phyloP scores from a whole-genome alignment of 179 eudicot species.

The Silene coronaria region DNA sequence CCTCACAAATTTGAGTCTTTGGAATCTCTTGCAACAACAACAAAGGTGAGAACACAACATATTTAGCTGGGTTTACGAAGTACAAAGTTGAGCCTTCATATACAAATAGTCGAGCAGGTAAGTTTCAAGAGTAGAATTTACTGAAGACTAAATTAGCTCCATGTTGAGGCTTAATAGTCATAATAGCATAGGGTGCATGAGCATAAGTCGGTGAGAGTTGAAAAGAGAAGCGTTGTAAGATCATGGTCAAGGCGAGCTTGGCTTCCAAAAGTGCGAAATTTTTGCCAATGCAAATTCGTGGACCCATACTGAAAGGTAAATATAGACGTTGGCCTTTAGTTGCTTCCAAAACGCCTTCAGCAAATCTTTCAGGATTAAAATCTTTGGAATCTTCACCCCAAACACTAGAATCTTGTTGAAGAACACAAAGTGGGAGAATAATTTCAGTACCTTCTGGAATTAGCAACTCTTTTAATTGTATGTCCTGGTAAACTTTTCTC shows the following conservation, averaged over 20 bases:
- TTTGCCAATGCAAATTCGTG: slow-evolving; percentile 27
- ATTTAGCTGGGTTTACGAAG: too few species aligned
- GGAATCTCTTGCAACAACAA: too few species aligned
- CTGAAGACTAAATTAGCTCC: slow-evolving; percentile 21
- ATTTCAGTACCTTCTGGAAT: slow-evolving; percentile 30
- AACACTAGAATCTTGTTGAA: slow-evolving; percentile 24
- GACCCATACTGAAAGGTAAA: slow-evolving; percentile 16
- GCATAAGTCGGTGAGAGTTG: slow-evolving; percentile 22
- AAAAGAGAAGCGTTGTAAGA: slow-evolving; percentile 22
- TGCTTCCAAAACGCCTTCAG: slow-evolving; percentile 32
- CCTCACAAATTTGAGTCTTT: too few species aligned
- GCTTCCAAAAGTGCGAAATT: slow-evolving; percentile 27
- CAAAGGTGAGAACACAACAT: too few species aligned
- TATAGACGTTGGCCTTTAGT: slow-evolving; percentile 21
- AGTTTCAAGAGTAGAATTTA: neutral
- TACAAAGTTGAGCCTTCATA: neutral
- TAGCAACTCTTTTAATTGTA: slow-evolving; percentile 18
- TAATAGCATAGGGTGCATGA: slow-evolving; percentile 21
- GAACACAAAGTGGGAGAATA: slow-evolving; percentile 17
- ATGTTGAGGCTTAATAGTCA: slow-evolving; percentile 21
- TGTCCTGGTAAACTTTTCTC: slow-evolving; percentile 21
- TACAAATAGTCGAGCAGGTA: neutral
- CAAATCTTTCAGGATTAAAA: slow-evolving; percentile 37
- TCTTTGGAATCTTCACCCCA: slow-evolving; percentile 39
- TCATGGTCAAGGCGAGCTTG: slow-evolving; percentile 25